Evolutionary conservation across 2,329 filamentous ascomycete genomes (phyloP).

Genomic region (Alternaria consortialis): DNA sequence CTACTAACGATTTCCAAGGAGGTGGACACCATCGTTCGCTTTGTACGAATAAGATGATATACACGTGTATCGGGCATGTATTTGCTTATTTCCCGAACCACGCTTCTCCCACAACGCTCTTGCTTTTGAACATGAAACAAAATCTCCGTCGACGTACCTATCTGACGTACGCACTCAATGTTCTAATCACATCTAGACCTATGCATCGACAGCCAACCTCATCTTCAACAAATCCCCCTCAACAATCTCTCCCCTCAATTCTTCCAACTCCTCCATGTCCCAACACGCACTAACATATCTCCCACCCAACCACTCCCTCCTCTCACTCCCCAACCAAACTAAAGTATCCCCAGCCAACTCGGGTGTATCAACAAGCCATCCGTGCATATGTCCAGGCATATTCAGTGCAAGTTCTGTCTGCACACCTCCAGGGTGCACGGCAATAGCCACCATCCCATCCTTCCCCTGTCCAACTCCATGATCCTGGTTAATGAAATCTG

Average conservation of each 20-base stretch:
- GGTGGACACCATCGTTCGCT: background rate
- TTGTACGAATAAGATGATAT: background rate
- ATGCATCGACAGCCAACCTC: constrained; percentile 22
- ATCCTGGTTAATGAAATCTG: constrained; percentile 60
- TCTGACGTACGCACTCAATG: background rate
- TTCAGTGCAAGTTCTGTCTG: constrained; percentile 17
- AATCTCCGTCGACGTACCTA: background rate
- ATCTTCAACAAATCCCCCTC: constrained; percentile 26
- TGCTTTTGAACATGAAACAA: background rate
- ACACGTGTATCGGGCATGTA: background rate
- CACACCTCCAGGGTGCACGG: constrained; percentile 39
- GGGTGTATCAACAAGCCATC: constrained; percentile 29
- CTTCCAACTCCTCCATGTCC: constrained; percentile 46
- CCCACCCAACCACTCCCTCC: constrained; percentile 37
- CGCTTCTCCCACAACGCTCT: background rate
- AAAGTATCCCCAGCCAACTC: constrained; percentile 38
- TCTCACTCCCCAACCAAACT: constrained; percentile 39
- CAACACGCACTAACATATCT: constrained; percentile 38
- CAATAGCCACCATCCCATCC: constrained; percentile 29
- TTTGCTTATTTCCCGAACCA: background rate
- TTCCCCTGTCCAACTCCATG: constrained; percentile 18
- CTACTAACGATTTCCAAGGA: background rate
- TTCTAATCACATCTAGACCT: background rate
- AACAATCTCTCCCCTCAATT: constrained; percentile 33
- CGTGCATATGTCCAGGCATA: constrained; percentile 21